These are phyloP conservation scores for Aegilops speltoides DNA, from an alignment of 176 grass and related monocot genomes.

Conservation along the genomic window DNA sequence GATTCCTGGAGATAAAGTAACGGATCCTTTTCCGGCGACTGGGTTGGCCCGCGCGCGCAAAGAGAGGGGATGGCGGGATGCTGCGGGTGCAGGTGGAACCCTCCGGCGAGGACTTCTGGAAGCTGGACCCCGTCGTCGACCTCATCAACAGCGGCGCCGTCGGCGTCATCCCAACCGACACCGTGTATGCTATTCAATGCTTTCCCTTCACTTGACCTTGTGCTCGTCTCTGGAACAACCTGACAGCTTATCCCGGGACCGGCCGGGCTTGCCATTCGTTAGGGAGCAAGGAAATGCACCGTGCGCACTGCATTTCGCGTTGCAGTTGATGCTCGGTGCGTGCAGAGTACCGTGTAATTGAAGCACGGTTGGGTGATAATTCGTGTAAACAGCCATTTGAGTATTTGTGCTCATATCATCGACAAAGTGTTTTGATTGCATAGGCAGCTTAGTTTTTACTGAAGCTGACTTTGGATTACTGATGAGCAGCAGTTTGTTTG, in stretches of 20 bases:
- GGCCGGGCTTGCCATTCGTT: background rate
- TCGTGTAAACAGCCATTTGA: background rate
- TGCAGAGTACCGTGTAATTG: background rate
- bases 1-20: background rate
- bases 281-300: background rate
- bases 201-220: background rate
- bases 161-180: conserved; percentile 84
- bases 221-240: background rate
- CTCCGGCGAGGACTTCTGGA: conserved; percentile 69
- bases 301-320: background rate
- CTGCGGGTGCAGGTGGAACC: conserved; percentile 71
- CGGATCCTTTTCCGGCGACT: background rate
- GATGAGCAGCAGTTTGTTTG: background rate
- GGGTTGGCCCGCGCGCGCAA: background rate
- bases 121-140: conserved; percentile 69
- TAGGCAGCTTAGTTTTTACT: background rate
- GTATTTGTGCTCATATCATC: background rate
- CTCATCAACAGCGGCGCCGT: conserved; percentile 84
- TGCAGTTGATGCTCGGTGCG: background rate
- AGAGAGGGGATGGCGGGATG: conserved; percentile 75
- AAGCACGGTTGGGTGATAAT: background rate
- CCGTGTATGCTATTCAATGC: conserved; percentile 57
- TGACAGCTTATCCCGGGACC: background rate
- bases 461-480: background rate
- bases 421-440: background rate